phyloP scores from a whole-genome alignment of 306 rosid genomes.

The Cicer judaicum region DNA sequence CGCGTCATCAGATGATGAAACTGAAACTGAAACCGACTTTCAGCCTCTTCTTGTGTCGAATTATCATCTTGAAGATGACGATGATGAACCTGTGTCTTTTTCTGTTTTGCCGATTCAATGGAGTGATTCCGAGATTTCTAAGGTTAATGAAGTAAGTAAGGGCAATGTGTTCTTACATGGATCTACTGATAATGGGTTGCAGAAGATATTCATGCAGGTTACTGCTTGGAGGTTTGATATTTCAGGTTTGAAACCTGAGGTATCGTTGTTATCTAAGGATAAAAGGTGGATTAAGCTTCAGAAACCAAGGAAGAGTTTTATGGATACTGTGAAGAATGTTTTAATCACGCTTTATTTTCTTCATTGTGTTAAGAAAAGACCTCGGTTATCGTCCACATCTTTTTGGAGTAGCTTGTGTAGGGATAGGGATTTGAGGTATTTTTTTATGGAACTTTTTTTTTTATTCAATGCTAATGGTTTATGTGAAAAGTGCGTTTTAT shows the following conservation, averaged over 20 bases:
- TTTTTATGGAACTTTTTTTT: background rate
- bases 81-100: constrained; percentile 60
- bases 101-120: constrained; percentile 71
- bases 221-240: constrained; percentile 78
- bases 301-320: constrained; percentile 75
- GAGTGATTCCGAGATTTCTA: constrained; percentile 49
- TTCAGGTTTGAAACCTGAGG: constrained; percentile 58
- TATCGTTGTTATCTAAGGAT: constrained; percentile 67
- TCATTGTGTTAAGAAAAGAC: constrained; percentile 53
- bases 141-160: background rate
- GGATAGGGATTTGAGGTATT: constrained; percentile 62
- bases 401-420: constrained; percentile 69
- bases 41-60: constrained; percentile 51
- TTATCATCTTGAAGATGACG: constrained; percentile 68
- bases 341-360: constrained; percentile 68
- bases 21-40: constrained; percentile 50
- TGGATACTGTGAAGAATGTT: constrained; percentile 56
- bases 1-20: constrained; percentile 63
- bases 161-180: constrained; percentile 58
- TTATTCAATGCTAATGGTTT: background rate
- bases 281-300: constrained; percentile 65
- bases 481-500: background rate
- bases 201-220: constrained; percentile 59
- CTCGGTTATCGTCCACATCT: constrained; percentile 51
- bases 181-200: constrained; percentile 56